These are phyloP conservation scores for Fusarium camptoceras DNA, from an alignment of 2,329 filamentous ascomycete genomes.

Conservation along the genomic window DNA sequence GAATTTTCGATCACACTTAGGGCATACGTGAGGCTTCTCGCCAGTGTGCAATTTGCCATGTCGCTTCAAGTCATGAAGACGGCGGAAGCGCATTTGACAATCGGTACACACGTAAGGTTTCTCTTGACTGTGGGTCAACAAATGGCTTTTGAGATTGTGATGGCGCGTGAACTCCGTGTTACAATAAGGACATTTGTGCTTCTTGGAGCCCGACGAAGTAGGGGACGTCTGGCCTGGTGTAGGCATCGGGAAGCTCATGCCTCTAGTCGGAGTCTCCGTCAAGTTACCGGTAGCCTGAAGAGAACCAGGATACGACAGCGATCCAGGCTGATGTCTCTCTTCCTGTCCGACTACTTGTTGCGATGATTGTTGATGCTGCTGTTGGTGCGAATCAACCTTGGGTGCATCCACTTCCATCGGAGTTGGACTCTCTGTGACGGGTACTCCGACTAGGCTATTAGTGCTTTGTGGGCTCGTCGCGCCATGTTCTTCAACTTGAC, in stretches of 20 bases:
- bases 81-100: conserved; percentile 92
- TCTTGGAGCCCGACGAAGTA: conserved; percentile 76
- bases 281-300: conserved; percentile 58
- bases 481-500: conserved; percentile 53
- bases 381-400: conserved; percentile 29
- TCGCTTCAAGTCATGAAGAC: conserved; percentile 93
- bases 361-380: conserved; percentile 50
- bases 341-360: conserved; percentile 62
- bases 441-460: conserved; percentile 56
- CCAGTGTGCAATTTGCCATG: conserved; percentile 97
- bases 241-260: conserved; percentile 69
- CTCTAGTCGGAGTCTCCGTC: conserved; percentile 60
- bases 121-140: conserved; percentile 97
- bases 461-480: conserved; percentile 60
- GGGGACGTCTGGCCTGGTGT: conserved; percentile 60
- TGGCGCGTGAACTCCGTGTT: conserved; percentile 96
- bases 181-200: conserved; percentile 97
- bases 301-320: conserved; percentile 67
- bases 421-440: conserved; percentile 63
- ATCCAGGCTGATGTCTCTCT: conserved; percentile 62
- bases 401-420: conserved; percentile 66
- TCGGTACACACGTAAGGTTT: conserved; percentile 95
- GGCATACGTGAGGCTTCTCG: conserved; percentile 93
- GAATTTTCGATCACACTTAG: conserved; percentile 94
- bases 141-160: conserved; percentile 96